Evolutionary conservation across 805 yeast genomes (phyloP).

Genomic region (Kodamaea neixiangensis): DNA sequence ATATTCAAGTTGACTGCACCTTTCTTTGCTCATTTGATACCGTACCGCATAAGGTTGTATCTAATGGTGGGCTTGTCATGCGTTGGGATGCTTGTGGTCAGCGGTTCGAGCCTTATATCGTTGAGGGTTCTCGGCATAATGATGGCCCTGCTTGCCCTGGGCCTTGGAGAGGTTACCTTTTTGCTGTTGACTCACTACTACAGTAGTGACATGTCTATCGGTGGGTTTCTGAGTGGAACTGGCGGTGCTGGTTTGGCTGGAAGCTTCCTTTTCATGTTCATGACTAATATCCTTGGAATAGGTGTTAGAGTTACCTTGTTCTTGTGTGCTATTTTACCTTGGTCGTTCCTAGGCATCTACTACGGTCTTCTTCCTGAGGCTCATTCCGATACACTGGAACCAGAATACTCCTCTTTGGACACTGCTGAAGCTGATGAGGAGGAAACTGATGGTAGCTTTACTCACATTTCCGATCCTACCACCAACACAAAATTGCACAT

Average conservation of each 20-base stretch:
- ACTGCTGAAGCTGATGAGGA: background rate
- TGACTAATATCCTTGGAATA: conserved; percentile 69
- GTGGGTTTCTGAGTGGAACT: conserved; percentile 93
- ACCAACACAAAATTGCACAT: background rate
- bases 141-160: conserved; percentile 82
- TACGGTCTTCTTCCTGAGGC: conserved; percentile 17
- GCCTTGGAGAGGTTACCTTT: conserved; percentile 89
- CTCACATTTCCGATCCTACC: background rate
- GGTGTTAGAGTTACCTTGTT: conserved; percentile 56
- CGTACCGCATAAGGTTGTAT: conserved; percentile 58
- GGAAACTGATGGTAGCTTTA: background rate
- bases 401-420: background rate
- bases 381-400: conserved; percentile 5
- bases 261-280: conserved; percentile 64
- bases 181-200: conserved; percentile 83
- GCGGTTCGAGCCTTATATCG: conserved; percentile 38
- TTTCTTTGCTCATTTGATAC: conserved; percentile 67
- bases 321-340: conserved; percentile 55
- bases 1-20: conserved; percentile 73
- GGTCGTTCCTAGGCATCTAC: conserved; percentile 45
- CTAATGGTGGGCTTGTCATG: conserved; percentile 59
- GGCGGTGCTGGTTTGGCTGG: conserved; percentile 95
- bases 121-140: conserved; percentile 65
- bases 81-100: conserved; percentile 73
- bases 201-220: conserved; percentile 52